Conservation (phyloP, 2,329 filamentous ascomycete genomes). For the Berkeleyomyces basicola region DNA sequence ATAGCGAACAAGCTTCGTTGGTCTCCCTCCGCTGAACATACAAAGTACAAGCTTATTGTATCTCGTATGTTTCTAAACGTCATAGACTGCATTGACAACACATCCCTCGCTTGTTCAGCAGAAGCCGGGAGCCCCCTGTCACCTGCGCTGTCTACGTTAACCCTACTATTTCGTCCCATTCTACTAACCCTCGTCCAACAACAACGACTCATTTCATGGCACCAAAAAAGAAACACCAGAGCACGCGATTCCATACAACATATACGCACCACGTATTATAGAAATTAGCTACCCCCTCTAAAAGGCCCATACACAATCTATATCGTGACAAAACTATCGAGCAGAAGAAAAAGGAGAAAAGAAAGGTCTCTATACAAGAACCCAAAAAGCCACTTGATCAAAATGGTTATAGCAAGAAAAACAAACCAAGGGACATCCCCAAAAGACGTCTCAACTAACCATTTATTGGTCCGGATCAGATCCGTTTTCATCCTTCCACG, state of each 20-base stretch:
- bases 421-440: not conserved
- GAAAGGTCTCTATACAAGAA: not conserved
- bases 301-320: not conserved
- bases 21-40: too few relatives aligned
- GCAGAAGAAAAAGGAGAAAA: slow-evolving; percentile 1
- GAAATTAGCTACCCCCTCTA: not conserved
- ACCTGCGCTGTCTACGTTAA: too few relatives aligned
- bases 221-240: too few relatives aligned
- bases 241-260: too few relatives aligned
- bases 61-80: not conserved
- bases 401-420: slow-evolving; percentile 4
- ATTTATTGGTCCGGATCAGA: slow-evolving; percentile 10
- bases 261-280: too few relatives aligned
- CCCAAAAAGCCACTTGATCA: not conserved
- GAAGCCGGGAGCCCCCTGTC: too few relatives aligned
- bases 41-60: not conserved
- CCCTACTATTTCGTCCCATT: too few relatives aligned
- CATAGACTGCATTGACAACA: too few relatives aligned
- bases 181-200: too few relatives aligned
- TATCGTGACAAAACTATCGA: not conserved
- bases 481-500: slow-evolving; percentile 33
- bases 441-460: not conserved
- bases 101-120: too few relatives aligned
- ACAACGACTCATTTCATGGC: too few relatives aligned
- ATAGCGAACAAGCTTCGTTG: too few relatives aligned